phyloP scores from a whole-genome alignment of 495 filamentous ascomycete species.

The Cryomyces minteri region DNA sequence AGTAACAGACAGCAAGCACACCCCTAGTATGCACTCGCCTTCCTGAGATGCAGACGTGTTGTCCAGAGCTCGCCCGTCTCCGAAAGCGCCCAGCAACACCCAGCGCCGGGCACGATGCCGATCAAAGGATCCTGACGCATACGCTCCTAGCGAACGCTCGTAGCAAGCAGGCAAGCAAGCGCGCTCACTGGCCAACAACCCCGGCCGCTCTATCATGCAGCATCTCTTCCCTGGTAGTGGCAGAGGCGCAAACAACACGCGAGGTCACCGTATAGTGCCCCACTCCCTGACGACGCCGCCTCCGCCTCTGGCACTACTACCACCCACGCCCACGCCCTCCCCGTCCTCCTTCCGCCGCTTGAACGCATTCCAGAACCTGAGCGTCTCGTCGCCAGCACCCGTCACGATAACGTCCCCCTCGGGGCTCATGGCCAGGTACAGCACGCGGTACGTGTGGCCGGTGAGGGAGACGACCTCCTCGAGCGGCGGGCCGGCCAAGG shows the following conservation, averaged over 20 bases:
- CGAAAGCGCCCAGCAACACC: no score
- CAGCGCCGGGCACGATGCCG: no score
- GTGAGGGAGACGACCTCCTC: conserved; percentile 87
- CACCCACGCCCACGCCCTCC: neutral
- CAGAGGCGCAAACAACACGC: neutral
- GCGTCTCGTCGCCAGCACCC: conserved; percentile 87
- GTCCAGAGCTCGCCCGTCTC: no score
- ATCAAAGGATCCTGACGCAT: no score
- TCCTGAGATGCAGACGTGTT: no score
- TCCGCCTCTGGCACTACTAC: neutral
- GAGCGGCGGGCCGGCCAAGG: conserved; percentile 47
- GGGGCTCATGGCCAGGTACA: conserved; percentile 94
- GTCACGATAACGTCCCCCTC: conserved; percentile 89
- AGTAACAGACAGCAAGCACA: no score
- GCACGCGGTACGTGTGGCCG: conserved; percentile 86
- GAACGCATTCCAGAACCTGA: conserved; percentile 95
- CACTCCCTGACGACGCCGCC: neutral
- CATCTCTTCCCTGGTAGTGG: no score
- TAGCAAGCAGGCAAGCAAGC: no score
- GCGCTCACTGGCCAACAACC: no score
- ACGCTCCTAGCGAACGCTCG: no score
- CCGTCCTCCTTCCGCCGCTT: conserved; percentile 32
- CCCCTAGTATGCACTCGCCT: no score
- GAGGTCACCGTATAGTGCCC: neutral
- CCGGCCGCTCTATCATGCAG: no score